phyloP scores from a whole-genome alignment of 257 asterid species.

The Ilex asprella region DNA sequence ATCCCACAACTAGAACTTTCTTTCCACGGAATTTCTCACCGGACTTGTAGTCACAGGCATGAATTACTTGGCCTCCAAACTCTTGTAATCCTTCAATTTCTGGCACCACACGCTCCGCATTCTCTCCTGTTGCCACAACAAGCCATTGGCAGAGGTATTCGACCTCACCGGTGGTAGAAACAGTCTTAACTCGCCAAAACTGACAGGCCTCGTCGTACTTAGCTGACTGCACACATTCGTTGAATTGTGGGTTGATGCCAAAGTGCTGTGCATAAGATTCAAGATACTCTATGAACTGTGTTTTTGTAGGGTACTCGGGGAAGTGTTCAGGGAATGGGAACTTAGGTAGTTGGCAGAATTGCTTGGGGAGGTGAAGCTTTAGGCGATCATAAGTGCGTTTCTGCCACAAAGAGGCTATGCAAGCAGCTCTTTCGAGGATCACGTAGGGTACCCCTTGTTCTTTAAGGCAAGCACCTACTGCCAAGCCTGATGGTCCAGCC shows the following conservation, averaged over 20 bases:
- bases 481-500: slow-evolving; percentile 90
- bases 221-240: slow-evolving; percentile 67
- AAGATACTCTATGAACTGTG: slow-evolving; percentile 63
- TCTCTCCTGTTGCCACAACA: slow-evolving; percentile 88
- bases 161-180: slow-evolving; percentile 27
- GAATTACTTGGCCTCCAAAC: slow-evolving; percentile 66
- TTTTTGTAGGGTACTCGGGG: slow-evolving; percentile 71
- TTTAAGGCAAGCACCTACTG: slow-evolving; percentile 80
- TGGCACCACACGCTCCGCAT: slow-evolving; percentile 66
- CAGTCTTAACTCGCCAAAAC: slow-evolving; percentile 62
- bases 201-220: slow-evolving; percentile 60
- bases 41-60: slow-evolving; percentile 70
- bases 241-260: slow-evolving; percentile 58
- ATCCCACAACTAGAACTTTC: slow-evolving; percentile 78
- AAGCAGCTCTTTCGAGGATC: slow-evolving; percentile 60
- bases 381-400: slow-evolving; percentile 80
- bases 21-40: slow-evolving; percentile 63
- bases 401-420: slow-evolving; percentile 92
- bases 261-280: slow-evolving; percentile 53
- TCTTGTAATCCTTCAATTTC: slow-evolving; percentile 61
- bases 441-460: slow-evolving; percentile 67
- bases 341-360: slow-evolving; percentile 68
- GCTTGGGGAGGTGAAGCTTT: slow-evolving; percentile 75
- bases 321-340: slow-evolving; percentile 72
- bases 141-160: slow-evolving; percentile 86